Conservation (phyloP, 805 yeast species). For the Nakazawaea ambrosiae region DNA sequence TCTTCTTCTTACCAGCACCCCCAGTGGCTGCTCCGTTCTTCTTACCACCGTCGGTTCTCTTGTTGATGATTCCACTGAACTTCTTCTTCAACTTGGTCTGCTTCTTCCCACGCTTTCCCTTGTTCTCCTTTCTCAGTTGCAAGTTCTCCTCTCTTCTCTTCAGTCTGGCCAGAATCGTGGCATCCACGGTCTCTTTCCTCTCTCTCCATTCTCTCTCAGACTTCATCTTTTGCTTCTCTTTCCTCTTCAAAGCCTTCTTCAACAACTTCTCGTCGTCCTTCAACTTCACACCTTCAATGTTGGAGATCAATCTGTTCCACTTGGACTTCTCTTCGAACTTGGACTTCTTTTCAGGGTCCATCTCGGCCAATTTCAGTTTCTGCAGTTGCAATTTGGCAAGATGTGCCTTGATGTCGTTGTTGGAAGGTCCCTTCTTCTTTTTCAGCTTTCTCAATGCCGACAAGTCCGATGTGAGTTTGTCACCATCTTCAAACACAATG, state of each 20-base stretch:
- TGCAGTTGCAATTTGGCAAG: slow-evolving; percentile 67
- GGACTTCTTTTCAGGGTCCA: slow-evolving; percentile 57
- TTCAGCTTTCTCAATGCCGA: slow-evolving; percentile 49
- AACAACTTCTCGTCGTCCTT: slow-evolving; percentile 86
- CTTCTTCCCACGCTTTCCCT: slow-evolving; percentile 71
- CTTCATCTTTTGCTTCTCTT: slow-evolving; percentile 76
- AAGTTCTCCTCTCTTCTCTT: slow-evolving; percentile 92
- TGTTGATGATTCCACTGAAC: slow-evolving; percentile 47
- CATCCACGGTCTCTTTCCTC: slow-evolving; percentile 72
- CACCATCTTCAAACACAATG: slow-evolving; percentile 77
- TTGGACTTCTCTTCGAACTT: slow-evolving; percentile 62
- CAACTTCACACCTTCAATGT: slow-evolving; percentile 82
- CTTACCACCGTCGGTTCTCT: slow-evolving; percentile 18
- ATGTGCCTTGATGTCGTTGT: slow-evolving; percentile 80
- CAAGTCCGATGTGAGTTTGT: slow-evolving; percentile 68
- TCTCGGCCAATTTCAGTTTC: slow-evolving; percentile 49
- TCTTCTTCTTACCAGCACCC: slow-evolving; percentile 18
- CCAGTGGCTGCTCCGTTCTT: slow-evolving; percentile 23
- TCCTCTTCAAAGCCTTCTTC: slow-evolving; percentile 77
- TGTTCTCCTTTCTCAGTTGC: slow-evolving; percentile 77
- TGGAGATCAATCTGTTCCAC: slow-evolving; percentile 81
- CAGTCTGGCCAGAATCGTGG: slow-evolving; percentile 63
- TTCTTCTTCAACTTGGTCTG: slow-evolving; percentile 61
- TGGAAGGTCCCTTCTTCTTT: slow-evolving; percentile 75
- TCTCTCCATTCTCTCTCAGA: slow-evolving; percentile 92